Evolutionary conservation across 2,329 filamentous ascomycete species (phyloP).

Genomic region (Zymoseptoria pseudotritici): DNA sequence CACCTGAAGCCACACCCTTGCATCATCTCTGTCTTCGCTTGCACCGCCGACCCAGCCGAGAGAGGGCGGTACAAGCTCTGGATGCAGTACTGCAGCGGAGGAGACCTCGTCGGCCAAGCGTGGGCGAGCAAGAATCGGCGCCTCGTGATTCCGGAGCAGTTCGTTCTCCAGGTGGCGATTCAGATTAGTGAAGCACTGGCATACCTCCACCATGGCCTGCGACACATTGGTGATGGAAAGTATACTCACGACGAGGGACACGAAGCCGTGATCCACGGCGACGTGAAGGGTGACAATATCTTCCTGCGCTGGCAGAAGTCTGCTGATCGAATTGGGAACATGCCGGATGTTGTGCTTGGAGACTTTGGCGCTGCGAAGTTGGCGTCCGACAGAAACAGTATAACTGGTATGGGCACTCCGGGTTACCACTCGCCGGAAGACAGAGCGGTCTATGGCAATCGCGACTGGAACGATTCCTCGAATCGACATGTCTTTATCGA

Average conservation of each 20-base stretch:
- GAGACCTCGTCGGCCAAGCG: slow-evolving; percentile 8
- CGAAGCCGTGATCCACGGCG: slow-evolving; percentile 10
- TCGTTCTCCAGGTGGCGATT: slow-evolving; percentile 13
- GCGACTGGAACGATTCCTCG: not conserved
- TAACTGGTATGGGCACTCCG: slow-evolving; percentile 2
- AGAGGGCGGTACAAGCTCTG: not conserved
- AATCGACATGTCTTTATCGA: not conserved
- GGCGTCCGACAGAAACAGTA: not conserved
- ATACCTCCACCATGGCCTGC: slow-evolving; percentile 17
- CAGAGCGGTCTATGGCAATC: not conserved
- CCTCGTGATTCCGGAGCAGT: slow-evolving; percentile 9
- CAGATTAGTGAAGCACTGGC: slow-evolving; percentile 11
- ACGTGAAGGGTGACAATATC: slow-evolving; percentile 17
- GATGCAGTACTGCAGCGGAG: slow-evolving; percentile 5
- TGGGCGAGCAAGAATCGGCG: not conserved
- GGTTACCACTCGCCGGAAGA: slow-evolving; percentile 7
- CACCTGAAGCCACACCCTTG: not conserved
- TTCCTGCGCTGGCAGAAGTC: slow-evolving; percentile 13
- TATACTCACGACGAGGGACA: slow-evolving; percentile 8
- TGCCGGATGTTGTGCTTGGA: slow-evolving; percentile 15
- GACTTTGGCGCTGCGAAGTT: slow-evolving; percentile 12
- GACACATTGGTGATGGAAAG: slow-evolving; percentile 1
- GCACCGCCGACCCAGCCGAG: not conserved
- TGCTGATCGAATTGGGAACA: slow-evolving; percentile 1
- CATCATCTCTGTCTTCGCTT: not conserved